A percentile compares a stretch with the other conserved stretches of the same genome.
phyloP scores from a whole-genome alignment of 805 yeast genomes.

The Barnettozyma vustinii region DNA sequence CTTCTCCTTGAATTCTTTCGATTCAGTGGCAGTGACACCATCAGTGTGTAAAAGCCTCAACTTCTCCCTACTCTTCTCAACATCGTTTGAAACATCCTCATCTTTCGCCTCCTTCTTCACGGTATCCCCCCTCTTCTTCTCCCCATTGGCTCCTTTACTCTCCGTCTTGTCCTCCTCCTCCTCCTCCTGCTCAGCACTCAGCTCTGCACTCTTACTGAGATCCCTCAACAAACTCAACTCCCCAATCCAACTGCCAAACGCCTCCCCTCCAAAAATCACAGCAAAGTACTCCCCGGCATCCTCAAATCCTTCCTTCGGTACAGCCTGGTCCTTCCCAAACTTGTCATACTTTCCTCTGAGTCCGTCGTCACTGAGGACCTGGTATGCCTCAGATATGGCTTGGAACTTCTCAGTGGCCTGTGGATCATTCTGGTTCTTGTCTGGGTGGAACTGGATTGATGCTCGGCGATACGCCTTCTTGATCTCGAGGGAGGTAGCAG shows the following conservation, averaged over 20 bases:
- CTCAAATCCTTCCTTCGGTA: conserved; percentile 64
- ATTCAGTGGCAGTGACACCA: background rate
- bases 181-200: conserved; percentile 40
- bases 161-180: conserved; percentile 8
- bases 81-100: background rate
- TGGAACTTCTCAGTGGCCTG: conserved; percentile 67
- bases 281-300: conserved; percentile 71
- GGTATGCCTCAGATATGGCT: conserved; percentile 65
- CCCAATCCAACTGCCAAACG: conserved; percentile 82
- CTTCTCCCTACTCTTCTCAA: conserved; percentile 5
- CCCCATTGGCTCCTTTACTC: conserved; percentile 23
- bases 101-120: conserved; percentile 9
- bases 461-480: conserved; percentile 77
- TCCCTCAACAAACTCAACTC: conserved; percentile 77
- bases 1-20: conserved; percentile 32
- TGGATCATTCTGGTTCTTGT: conserved; percentile 73
- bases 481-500: conserved; percentile 61
- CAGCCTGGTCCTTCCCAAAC: conserved; percentile 67
- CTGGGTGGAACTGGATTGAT: conserved; percentile 76
- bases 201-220: conserved; percentile 55
- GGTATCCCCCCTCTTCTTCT: conserved; percentile 15
- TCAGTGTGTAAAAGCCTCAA: conserved; percentile 6
- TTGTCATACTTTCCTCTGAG: conserved; percentile 67
- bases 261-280: conserved; percentile 83
- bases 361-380: conserved; percentile 61